Evolutionary conservation across 352 stramenopile genomes (phyloP).

Genomic region (Globisporangium middletonii): DNA sequence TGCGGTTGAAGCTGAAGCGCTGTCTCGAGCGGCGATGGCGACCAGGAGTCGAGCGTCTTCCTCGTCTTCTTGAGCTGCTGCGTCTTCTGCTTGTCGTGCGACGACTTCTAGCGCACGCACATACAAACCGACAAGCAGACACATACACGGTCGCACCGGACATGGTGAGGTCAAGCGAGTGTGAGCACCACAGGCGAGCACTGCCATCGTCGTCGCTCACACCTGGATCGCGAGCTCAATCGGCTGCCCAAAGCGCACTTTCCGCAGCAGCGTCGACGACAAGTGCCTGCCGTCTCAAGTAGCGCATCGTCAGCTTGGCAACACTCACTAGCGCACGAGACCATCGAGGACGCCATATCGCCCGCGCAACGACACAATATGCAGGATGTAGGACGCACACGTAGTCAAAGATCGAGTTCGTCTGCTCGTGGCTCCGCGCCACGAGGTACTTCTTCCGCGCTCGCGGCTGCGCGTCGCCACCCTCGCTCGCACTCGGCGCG

Average conservation of each 20-base stretch:
- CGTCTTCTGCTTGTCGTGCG: too few relatives aligned
- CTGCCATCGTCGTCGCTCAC: slow-evolving; percentile 6
- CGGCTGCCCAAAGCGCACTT: slow-evolving; percentile 52
- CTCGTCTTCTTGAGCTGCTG: too few relatives aligned
- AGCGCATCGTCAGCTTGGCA: background rate
- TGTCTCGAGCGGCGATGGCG: too few relatives aligned
- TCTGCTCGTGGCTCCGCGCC: slow-evolving; percentile 16
- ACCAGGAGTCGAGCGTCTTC: too few relatives aligned
- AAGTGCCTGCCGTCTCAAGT: slow-evolving; percentile 24
- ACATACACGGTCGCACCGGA: too few relatives aligned
- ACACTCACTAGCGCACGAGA: background rate
- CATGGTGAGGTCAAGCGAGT: too few relatives aligned
- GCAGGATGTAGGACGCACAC: slow-evolving; percentile 32
- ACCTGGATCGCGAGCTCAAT: slow-evolving; percentile 37
- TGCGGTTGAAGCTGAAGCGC: too few relatives aligned
- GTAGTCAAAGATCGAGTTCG: slow-evolving; percentile 58
- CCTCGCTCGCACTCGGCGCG: slow-evolving; percentile 6
- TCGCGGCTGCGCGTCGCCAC: background rate
- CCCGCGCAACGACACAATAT: background rate
- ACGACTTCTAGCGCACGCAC: too few relatives aligned
- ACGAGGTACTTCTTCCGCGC: slow-evolving; percentile 27
- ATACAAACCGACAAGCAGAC: too few relatives aligned
- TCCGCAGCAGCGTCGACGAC: slow-evolving; percentile 44
- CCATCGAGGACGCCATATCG: background rate
- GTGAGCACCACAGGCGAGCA: too few relatives aligned